Base-by-base conservation (phyloP, 257 asterid species). In the Leptodermis oblonga region DNA sequence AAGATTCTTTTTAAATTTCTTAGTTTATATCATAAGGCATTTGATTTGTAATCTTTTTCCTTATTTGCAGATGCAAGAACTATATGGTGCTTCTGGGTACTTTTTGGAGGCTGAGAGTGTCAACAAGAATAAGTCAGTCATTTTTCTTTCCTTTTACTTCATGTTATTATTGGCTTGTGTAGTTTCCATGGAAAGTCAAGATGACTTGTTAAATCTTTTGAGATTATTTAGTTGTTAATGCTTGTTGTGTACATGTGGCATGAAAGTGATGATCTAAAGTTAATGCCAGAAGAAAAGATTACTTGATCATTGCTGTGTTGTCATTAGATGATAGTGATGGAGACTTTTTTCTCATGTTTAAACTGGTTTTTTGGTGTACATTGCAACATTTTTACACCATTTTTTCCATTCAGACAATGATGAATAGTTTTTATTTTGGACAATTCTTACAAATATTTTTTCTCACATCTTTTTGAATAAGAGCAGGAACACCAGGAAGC, bases 21-120 rank as follows among this genome's bases (percentile, higher is more conserved):
- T 13, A 11, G 51, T 30, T 28, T 2, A 1, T 15, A 18, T 46
- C 28, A 39, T 12, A 49, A 41, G 15, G 22, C 23, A 18, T 12
- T 61, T 41, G 17, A 52, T 41, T 72, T 74, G 15, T 51, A 75
- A 43, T 77, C 60, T 68, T 76, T 15, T 63, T 62, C 34, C 72
- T 60, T 31, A 54, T 37, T 25, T 65, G 69, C 89, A 93, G 99
- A 86, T 93, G 97, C 93, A 85, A 82, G 89, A 88, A 56, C 71
- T 76, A 67, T 90, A 90, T 82, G 99, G 96, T 70, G 99, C 99
- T 70, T 78, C 96, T 59, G 99, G 99, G 45, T 93, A 90, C 86
- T 90, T 93, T 60, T 66, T 71, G 62, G 96, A 81, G 48, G 79
- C 80, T 10, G 83, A 81, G 60, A 75, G 73, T 62, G 74, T 51